Base-by-base conservation (phyloP, 2,329 filamentous ascomycete species). In the Botrytis galanthina region DNA sequence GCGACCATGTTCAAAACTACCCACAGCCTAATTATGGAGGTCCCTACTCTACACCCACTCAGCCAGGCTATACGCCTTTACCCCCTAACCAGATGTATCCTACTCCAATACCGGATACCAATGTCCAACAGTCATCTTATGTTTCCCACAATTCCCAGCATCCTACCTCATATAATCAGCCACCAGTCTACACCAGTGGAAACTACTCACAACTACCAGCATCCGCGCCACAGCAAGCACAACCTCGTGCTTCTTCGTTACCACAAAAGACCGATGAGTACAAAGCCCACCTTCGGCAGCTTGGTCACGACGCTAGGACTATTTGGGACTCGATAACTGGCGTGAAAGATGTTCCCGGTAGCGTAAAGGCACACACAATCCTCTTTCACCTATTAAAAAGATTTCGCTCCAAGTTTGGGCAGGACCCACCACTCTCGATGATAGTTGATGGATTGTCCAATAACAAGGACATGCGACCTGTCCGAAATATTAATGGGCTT, bases 271-370 rank as follows among this genome's bases (percentile, higher is more conserved):
- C 83, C 76, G 84, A 83, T 71, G 82, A 81, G 44, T 85, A 88
- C 75, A 82, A 84, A 73, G 74, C 78, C 29, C 86, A 87, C 75
- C 81, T 89, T 12, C 85, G 88, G 66, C 83, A 86, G 63, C 82
- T 93, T 74, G 85, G 86, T 16, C 84, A 82, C 60, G 85, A 86
- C 78, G 87, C 89, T 7, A 86, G 87, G 74, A 87, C 89, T 37
- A 81, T 91, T 51, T 95, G 92, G 91, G 87, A 87, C 75, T 82
- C 84, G 35, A 86, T 90, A 3, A 86, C 85, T 12, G 85, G 85
- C 4, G 84, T 93, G 75, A 88, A 88, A 76, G 87, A 90, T 69
- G 82, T 93, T 26, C 86, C 90, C 22, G 86, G 87, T 57, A 87
- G 87, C 74, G 85, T 93, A 64, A 89, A 89, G 76, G 85, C 92